Percentiles rank a stretch among this genome's conserved stretches.
Conservation (phyloP, 345 rosid genomes). For the Cardiospermum halicacabum region DNA sequence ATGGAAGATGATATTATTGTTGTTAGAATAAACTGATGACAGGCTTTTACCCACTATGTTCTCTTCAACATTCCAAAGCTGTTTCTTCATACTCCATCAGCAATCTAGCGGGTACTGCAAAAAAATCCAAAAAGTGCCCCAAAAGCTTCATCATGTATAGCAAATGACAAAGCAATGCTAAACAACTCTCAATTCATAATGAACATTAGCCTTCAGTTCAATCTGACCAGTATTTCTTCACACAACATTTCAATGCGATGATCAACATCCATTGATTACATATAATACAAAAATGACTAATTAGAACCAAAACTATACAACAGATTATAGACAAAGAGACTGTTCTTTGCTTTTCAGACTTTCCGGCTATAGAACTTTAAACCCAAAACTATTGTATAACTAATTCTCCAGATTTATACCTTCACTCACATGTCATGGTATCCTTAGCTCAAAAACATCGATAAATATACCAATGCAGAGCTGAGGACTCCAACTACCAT, state of each 20-base stretch:
- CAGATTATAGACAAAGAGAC: background rate
- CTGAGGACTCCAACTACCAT: no score
- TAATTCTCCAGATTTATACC: background rate
- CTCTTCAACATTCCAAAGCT: no score
- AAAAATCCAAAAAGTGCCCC: no score
- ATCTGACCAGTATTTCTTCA: no score
- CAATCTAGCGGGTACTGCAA: no score
- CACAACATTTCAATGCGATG: no score
- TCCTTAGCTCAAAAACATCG: background rate
- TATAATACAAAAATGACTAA: constrained; percentile 1
- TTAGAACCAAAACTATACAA: constrained; percentile 6
- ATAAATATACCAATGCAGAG: no score
- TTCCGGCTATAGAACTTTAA: background rate
- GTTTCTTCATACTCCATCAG: no score
- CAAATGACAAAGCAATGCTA: no score
- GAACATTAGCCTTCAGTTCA: no score
- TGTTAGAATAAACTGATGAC: background rate
- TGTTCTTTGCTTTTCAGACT: background rate
- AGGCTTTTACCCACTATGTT: no score
- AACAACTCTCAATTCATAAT: background rate
- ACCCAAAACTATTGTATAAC: background rate
- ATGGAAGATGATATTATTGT: background rate
- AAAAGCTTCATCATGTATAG: no score
- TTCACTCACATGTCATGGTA: background rate
- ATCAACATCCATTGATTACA: background rate